Base-by-base conservation (phyloP, 140 eudicot genomes). In the Cichorium intybus region DNA sequence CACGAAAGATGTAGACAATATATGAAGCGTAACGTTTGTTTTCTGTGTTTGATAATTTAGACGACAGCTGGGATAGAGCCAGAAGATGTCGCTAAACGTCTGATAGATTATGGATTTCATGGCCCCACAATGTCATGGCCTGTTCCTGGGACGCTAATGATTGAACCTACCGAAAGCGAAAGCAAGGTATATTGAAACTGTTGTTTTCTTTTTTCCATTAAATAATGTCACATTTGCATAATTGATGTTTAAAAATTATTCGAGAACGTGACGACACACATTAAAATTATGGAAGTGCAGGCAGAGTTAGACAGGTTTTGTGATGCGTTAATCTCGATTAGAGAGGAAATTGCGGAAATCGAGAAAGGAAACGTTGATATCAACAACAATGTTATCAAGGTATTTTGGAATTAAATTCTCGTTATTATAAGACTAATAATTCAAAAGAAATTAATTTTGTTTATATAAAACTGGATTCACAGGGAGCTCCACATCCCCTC, bases 81-180 rank as follows among this genome's bases (percentile, higher is more conserved):
- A 1, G 99, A 92, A 75, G 99, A 92, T 49, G 92, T 92, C 68
- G 99, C 99, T 7, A 92, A 92, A 62, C 92, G 99, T 60, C 85
- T 92, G 41, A 92, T 92, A 70, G 99, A 92, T 82, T 92, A 92
- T 8, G 99, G 99, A 47, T 92, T 92, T 60, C 99, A 92, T 51
- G 95, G 87, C 18, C 99, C 99, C 27, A 92, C 99, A 54, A 88
- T 92, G 99, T 92, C 99, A 16, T 92, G 92, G 93, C 99, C 99
- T 0, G 99, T 92, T 68, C 99, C 99, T 1, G 99, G 99, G 23
- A 92, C 99, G 4, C 99, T 92, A 45, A 92, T 92, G 99, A 85
- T 92, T 69, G 99, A 92, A 69, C 99, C 99, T 4, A 92, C 99
- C 1, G 99, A 92, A 80, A 92, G 99, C 71, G 99, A 92, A 79